Evolutionary conservation across 2,329 filamentous ascomycete genomes (phyloP).

Genomic region (Sporothrix protearum): DNA sequence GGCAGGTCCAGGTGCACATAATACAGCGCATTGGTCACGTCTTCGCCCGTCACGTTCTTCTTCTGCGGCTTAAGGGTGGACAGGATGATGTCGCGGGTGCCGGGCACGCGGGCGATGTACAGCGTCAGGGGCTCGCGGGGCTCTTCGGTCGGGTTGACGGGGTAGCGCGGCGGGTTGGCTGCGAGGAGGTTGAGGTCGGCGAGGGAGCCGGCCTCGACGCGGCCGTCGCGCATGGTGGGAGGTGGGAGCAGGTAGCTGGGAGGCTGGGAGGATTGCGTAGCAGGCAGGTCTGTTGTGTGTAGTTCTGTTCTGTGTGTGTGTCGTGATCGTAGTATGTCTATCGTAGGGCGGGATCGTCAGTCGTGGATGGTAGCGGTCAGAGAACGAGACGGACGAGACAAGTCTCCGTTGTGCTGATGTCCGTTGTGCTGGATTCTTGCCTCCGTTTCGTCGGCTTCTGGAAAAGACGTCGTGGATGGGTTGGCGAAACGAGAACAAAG

Average conservation of each 20-base stretch:
- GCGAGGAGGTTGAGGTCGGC: constrained; percentile 76
- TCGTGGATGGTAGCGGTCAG: not conserved
- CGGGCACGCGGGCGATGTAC: constrained; percentile 91
- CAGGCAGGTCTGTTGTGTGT: not conserved
- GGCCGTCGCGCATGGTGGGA: not conserved
- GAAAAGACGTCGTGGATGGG: too few relatives aligned
- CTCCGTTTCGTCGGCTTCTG: too few relatives aligned
- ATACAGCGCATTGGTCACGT: constrained; percentile 84
- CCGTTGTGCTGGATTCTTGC: too few relatives aligned
- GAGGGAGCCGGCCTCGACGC: constrained; percentile 79
- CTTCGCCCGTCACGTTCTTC: constrained; percentile 83
- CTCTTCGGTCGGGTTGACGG: constrained; percentile 68
- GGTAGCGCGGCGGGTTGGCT: constrained; percentile 81
- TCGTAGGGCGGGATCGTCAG: not conserved
- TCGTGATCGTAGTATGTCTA: not conserved
- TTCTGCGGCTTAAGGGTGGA: constrained; percentile 84
- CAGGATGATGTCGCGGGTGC: constrained; percentile 87
- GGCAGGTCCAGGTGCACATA: constrained; percentile 77
- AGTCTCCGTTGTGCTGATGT: too few relatives aligned
- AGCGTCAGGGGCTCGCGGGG: constrained; percentile 70
- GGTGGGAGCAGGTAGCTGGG: too few relatives aligned
- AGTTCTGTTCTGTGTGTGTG: too few relatives aligned
- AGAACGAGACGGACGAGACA: not conserved
- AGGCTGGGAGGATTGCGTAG: too few relatives aligned
- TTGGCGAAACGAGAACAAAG: not conserved